Evolutionary conservation across 2,329 filamentous ascomycete genomes (phyloP).

Genomic region (Penicillium nordicum): DNA sequence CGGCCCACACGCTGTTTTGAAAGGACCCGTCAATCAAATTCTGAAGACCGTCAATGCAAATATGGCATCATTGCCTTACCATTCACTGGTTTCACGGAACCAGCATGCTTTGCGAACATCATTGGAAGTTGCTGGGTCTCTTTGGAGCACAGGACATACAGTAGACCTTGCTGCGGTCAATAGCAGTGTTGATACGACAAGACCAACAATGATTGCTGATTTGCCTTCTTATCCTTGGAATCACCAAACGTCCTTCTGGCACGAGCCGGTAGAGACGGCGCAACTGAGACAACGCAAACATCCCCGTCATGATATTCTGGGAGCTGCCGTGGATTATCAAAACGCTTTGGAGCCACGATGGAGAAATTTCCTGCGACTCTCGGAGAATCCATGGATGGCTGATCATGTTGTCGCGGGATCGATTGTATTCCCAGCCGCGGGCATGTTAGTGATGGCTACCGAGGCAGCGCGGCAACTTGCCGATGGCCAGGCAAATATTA

Average conservation of each 20-base stretch:
- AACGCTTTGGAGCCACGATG: constrained; percentile 37
- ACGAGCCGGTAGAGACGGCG: constrained; percentile 26
- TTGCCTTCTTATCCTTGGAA: constrained; percentile 45
- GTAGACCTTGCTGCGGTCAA: constrained; percentile 12
- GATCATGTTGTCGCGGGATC: constrained; percentile 40
- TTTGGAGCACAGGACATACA: constrained; percentile 15
- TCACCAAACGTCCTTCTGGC: constrained; percentile 40
- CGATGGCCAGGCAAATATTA: constrained; percentile 6
- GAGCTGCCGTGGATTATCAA: constrained; percentile 18
- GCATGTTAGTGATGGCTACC: constrained; percentile 23
- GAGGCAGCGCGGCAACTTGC: constrained; percentile 22
- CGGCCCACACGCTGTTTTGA: constrained; percentile 29
- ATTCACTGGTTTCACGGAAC: constrained; percentile 11
- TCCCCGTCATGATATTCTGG: constrained; percentile 26
- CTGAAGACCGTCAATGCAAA: constrained; percentile 9
- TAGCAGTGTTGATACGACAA: constrained; percentile 4
- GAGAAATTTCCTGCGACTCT: constrained; percentile 40
- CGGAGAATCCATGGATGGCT: constrained; percentile 41
- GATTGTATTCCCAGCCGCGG: constrained; percentile 26
- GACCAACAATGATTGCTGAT: constrained; percentile 20
- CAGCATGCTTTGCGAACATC: constrained; percentile 11
- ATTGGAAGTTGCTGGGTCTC: constrained; percentile 8
- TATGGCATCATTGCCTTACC: constrained; percentile 9
- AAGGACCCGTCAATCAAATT: constrained; percentile 24
- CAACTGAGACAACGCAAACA: constrained; percentile 26